Percentiles rank a stretch among this genome's conserved stretches.
These are phyloP conservation scores for Cordyceps tenuipes DNA, from an alignment of 2,329 filamentous ascomycete species.

Conservation along the genomic window DNA sequence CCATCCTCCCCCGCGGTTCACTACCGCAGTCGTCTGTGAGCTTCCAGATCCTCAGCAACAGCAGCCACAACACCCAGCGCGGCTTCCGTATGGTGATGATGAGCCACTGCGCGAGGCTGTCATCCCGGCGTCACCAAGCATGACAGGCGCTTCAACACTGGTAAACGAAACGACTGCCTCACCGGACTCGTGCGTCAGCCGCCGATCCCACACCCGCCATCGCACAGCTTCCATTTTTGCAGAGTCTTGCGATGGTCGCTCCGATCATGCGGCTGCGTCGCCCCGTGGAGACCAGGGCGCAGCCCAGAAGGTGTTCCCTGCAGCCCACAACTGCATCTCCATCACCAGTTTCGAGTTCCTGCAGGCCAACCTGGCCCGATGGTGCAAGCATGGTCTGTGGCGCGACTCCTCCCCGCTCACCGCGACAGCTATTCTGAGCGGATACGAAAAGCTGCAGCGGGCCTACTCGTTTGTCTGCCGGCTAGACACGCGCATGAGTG, in stretches of 20 bases:
- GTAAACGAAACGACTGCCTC: not conserved
- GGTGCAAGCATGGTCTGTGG: not conserved
- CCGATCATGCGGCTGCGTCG: not conserved
- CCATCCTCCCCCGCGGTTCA: not conserved
- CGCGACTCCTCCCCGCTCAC: not conserved
- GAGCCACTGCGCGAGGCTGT: too few species aligned
- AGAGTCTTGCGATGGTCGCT: not conserved
- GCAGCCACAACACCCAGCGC: not conserved
- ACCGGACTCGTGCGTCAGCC: not conserved
- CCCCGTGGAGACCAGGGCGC: not conserved
- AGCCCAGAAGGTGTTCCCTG: too few species aligned
- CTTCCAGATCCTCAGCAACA: not conserved
- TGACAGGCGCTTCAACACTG: not conserved
- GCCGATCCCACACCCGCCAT: not conserved
- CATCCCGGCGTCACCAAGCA: too few species aligned
- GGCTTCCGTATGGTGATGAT: too few species aligned
- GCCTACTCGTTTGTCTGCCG: not conserved
- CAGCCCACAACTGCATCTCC: not conserved
- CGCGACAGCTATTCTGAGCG: not conserved
- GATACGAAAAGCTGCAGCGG: constrained; percentile 2
- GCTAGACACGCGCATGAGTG: constrained; percentile 5
- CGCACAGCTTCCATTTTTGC: not conserved
- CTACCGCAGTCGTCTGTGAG: not conserved
- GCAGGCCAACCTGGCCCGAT: not conserved
- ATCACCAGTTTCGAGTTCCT: constrained; percentile 1